These are phyloP conservation scores for Cruciata laevipes DNA, from an alignment of 257 asterid genomes.

Conservation along the genomic window DNA sequence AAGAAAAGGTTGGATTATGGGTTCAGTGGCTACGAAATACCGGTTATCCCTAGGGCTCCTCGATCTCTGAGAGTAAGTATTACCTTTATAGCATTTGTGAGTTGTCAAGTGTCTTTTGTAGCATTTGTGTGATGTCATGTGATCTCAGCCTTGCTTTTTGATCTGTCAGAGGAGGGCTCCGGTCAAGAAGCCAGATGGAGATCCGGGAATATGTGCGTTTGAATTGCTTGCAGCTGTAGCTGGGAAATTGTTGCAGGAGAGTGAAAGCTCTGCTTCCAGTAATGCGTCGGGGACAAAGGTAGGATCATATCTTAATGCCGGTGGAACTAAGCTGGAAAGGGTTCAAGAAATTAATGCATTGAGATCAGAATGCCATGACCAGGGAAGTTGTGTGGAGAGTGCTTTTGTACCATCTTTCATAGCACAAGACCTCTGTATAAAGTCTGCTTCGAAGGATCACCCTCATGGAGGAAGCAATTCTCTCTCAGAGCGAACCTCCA, in stretches of 20 bases:
- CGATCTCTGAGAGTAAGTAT: slow-evolving; percentile 75
- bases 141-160: slow-evolving; percentile 6
- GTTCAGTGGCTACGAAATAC: slow-evolving; percentile 66
- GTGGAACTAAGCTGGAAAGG: slow-evolving; percentile 27
- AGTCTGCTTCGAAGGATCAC: slow-evolving; percentile 26
- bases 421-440: slow-evolving; percentile 30
- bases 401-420: slow-evolving; percentile 39
- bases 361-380: slow-evolving; percentile 57
- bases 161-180: slow-evolving; percentile 51
- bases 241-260: slow-evolving; percentile 77
- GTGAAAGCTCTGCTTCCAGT: slow-evolving; percentile 81
- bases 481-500: slow-evolving; percentile 38
- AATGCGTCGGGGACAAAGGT: slow-evolving; percentile 48
- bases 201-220: slow-evolving; percentile 67
- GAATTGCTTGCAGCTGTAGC: slow-evolving; percentile 97
- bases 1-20: slow-evolving; percentile 81
- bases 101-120: neutral
- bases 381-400: slow-evolving; percentile 80
- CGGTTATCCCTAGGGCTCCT: slow-evolving; percentile 81
- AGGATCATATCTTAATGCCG: slow-evolving; percentile 19
- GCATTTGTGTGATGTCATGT: neutral
- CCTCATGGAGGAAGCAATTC: slow-evolving; percentile 37
- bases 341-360: slow-evolving; percentile 34
- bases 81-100: slow-evolving; percentile 8
- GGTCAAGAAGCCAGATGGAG: slow-evolving; percentile 38